phyloP scores from a whole-genome alignment of 208 protist genomes.

The Acanthamoeba castellanii region DNA sequence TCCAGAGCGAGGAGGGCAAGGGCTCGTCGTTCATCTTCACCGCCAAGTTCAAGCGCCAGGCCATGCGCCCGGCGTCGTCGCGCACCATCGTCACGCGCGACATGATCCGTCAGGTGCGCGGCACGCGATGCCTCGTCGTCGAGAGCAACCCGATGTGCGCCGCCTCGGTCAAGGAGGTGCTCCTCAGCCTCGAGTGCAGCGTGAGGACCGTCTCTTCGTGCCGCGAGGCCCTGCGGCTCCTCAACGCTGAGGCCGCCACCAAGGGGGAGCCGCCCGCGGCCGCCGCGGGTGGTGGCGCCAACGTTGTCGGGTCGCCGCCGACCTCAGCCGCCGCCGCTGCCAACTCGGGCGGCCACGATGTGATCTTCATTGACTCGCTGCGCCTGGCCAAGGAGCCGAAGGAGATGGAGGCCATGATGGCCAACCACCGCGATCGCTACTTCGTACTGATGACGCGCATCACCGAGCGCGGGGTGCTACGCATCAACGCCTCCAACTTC shows the following conservation, averaged over 20 bases:
- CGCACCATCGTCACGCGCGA: conserved; percentile 10
- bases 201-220: conserved; percentile 11
- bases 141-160: conserved; percentile 25
- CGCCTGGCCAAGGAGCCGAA: conserved; percentile 21
- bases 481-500: conserved; percentile 55
- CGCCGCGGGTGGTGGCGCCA: neutral
- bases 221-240: neutral
- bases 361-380: conserved; percentile 27
- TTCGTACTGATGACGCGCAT: conserved; percentile 45
- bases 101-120: conserved; percentile 29
- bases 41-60: conserved; percentile 28
- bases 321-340: neutral
- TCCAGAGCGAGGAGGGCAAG: conserved; percentile 29
- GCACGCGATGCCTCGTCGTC: conserved; percentile 16
- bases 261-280: neutral
- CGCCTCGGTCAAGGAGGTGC: conserved; percentile 19
- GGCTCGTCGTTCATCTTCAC: conserved; percentile 59
- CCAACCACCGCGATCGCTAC: neutral
- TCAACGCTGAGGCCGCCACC: neutral
- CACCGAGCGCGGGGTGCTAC: neutral
- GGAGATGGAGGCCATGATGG: neutral
- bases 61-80: conserved; percentile 19
- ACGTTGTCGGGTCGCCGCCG: neutral
- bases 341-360: neutral
- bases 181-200: conserved; percentile 29